Evolutionary conservation across 257 asterid genomes (phyloP).

Genomic region (Salvia miltiorrhiza): DNA sequence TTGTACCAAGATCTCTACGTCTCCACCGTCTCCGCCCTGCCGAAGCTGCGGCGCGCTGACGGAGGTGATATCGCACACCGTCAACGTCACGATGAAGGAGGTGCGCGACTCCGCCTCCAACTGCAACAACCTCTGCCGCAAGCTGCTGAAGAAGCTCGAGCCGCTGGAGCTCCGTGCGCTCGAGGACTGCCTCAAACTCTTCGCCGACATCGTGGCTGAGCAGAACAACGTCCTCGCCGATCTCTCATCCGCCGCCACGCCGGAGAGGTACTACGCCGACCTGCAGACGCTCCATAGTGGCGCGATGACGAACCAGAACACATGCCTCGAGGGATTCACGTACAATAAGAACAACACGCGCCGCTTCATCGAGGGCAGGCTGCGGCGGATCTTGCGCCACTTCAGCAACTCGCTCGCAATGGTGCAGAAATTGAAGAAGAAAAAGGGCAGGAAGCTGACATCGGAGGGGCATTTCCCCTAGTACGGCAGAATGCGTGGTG

Average conservation of each 20-base stretch:
- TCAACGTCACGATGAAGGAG: conserved; percentile 61
- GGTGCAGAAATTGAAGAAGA: conserved; percentile 55
- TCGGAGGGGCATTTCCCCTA: conserved; percentile 33
- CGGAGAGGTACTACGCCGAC: conserved; percentile 44
- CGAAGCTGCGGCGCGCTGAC: conserved; percentile 66
- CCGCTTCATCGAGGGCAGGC: conserved; percentile 43
- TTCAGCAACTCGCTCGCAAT: conserved; percentile 81
- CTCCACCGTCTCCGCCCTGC: conserved; percentile 58
- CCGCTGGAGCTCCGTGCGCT: conserved; percentile 64
- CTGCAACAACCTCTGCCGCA: conserved; percentile 53
- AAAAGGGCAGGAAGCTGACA: not conserved
- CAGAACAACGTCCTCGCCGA: conserved; percentile 40
- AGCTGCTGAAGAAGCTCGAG: conserved; percentile 37
- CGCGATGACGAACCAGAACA: conserved; percentile 88
- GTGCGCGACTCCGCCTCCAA: conserved; percentile 48
- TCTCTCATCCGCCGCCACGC: conserved; percentile 30
- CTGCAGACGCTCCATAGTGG: conserved; percentile 79
- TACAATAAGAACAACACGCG: conserved; percentile 53
- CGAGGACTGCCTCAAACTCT: conserved; percentile 75
- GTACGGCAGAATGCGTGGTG: conserved; percentile 35
- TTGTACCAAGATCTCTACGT: conserved; percentile 66
- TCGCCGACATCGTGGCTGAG: conserved; percentile 48
- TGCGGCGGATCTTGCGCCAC: conserved; percentile 60
- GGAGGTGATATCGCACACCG: conserved; percentile 62
- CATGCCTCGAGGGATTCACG: conserved; percentile 93